Evolutionary conservation across 2,329 filamentous ascomycete genomes (phyloP), one percentile per base, ranked within the genome.

Genomic region (Microdochium nivale): DNA sequence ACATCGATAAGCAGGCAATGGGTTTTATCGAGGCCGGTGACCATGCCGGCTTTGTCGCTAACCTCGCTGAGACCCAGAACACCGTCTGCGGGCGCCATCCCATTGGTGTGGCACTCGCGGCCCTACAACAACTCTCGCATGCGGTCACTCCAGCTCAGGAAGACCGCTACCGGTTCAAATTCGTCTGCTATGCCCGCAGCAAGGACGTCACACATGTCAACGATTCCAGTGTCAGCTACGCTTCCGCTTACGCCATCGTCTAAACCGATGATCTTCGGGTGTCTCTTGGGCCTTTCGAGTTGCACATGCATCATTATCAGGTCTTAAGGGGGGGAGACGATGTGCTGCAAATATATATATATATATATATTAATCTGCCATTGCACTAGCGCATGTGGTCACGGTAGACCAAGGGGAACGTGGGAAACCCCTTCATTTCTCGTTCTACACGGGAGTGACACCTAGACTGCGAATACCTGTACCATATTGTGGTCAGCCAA

Each of bases 11-110:
- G 54, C 75, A 85, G 32, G 89, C 89, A 40, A 96, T 97, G 78
- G 80, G 86, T 49, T 90, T 89, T 0, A 88, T 97, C 40, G 83
- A 91, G 64, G 83, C 82, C 2, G 91, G 92, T 1, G 76, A 70
- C 8, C 87, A 95, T 60, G 72, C 79, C 23, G 71, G 68, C 0
- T 97, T 96, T 66, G 73, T 88, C 16, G 73, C 80, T 2, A 84
- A 82, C 40, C 68, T 99, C 21, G 69, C 75, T 50, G 70, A 80
- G 33, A 97, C 92, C 0, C 81, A 81, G 14, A 99, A 99, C 61
- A 96, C 94, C 0, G 89, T 99, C 0, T 99, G 94, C 63, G 94
- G 94, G 3, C 78, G 92, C 48, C 94, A 99, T 71, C 94, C 94
- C 0, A 97, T 99, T 60, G 91, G 94, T 0, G 86, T 97, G 3